Evolutionary conservation across 176 grass and related monocot species (phyloP).

Genomic region (Ensete ventricosum): DNA sequence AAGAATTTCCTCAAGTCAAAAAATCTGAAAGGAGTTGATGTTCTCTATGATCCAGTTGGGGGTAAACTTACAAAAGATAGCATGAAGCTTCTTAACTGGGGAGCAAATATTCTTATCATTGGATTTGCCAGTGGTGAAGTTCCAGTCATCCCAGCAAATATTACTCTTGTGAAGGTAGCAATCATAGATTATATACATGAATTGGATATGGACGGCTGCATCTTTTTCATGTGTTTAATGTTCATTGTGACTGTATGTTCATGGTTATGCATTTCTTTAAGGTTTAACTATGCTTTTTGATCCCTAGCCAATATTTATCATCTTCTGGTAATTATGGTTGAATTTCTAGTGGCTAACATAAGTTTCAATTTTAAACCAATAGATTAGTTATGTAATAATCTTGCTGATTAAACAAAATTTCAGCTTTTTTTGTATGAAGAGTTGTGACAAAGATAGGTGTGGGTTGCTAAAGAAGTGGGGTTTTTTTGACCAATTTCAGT

Average conservation of each 20-base stretch:
- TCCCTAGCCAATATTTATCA: not conserved
- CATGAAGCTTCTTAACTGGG: slow-evolving; percentile 92
- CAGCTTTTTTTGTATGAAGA: not conserved
- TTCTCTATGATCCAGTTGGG: slow-evolving; percentile 94
- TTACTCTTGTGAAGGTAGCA: slow-evolving; percentile 83
- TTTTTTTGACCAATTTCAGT: not conserved
- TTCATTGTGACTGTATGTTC: not conserved
- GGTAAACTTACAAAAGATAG: slow-evolving; percentile 85
- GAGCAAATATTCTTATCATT: slow-evolving; percentile 87
- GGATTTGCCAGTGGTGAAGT: slow-evolving; percentile 97
- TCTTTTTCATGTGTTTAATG: not conserved
- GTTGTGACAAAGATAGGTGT: not conserved
- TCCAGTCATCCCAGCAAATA: slow-evolving; percentile 66
- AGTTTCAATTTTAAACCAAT: not conserved
- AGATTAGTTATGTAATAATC: not conserved
- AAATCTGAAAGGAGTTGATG: slow-evolving; percentile 77
- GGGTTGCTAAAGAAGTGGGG: not conserved
- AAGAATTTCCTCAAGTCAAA: slow-evolving; percentile 73
- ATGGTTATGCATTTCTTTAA: not conserved
- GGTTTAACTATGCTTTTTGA: not conserved
- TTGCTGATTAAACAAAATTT: not conserved
- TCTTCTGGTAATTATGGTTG: not conserved
- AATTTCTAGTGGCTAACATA: not conserved
- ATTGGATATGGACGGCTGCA: not conserved
- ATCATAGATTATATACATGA: not conserved